These are phyloP conservation scores for Ceratocystis harringtonii DNA, from an alignment of 2,329 filamentous ascomycete genomes.

Conservation along the genomic window DNA sequence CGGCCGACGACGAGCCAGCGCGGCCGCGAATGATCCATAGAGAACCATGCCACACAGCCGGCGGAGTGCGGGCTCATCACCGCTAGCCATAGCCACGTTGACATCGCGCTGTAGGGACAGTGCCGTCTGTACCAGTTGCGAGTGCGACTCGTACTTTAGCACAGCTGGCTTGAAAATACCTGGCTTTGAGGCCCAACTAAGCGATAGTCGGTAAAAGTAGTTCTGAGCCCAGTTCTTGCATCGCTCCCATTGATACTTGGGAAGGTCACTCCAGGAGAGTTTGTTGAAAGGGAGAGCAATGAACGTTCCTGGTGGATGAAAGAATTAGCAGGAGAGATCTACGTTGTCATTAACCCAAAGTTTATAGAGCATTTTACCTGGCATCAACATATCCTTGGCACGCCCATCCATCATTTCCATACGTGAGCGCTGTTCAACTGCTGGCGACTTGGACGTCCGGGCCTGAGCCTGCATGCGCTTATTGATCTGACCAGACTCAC, in stretches of 20 bases:
- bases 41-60: slow-evolving; percentile 41
- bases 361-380: slow-evolving; percentile 4
- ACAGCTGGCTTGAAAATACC: slow-evolving; percentile 28
- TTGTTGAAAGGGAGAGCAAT: slow-evolving; percentile 27
- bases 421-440: slow-evolving; percentile 2
- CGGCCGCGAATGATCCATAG: slow-evolving; percentile 34
- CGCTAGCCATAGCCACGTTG: slow-evolving; percentile 45
- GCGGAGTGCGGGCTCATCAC: slow-evolving; percentile 37
- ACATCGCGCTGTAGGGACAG: slow-evolving; percentile 45
- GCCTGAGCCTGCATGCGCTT: slow-evolving; percentile 12
- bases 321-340: not conserved
- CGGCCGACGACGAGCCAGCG: slow-evolving; percentile 37
- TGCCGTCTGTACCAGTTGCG: slow-evolving; percentile 36
- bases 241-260: slow-evolving; percentile 28
- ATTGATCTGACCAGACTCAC: not conserved
- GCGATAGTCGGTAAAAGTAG: slow-evolving; percentile 24
- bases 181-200: slow-evolving; percentile 34
- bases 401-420: slow-evolving; percentile 4
- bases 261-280: slow-evolving; percentile 23
- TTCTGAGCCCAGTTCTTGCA: slow-evolving; percentile 26
- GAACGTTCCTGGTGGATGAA: slow-evolving; percentile 31
- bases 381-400: slow-evolving; percentile 15
- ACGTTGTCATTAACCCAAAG: not conserved
- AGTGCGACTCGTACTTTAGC: slow-evolving; percentile 30
- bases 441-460: slow-evolving; percentile 9